Conservation (phyloP, 106 monocot genomes). For the Apostasia ramifera region DNA sequence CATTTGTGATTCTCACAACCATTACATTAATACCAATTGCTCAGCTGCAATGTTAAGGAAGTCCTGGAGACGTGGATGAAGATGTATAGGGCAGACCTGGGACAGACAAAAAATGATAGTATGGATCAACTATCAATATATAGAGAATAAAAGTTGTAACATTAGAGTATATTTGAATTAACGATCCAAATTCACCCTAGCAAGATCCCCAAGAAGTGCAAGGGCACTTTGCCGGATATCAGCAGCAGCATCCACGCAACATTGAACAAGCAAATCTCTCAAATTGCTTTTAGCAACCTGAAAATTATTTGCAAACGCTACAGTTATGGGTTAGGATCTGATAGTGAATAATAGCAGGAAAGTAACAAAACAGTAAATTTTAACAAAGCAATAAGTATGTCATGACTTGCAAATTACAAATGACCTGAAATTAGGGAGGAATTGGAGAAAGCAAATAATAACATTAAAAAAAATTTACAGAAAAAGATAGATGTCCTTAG, state of each 20-base stretch:
- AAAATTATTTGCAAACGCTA: neutral
- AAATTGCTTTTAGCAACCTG: conserved; percentile 89
- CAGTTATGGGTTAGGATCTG: too few species aligned
- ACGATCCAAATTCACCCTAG: conserved; percentile 56
- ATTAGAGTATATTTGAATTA: neutral
- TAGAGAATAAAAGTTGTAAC: conserved; percentile 1
- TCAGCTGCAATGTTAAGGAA: conserved; percentile 82
- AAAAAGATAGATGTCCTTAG: too few species aligned
- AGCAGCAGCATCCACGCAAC: conserved; percentile 83
- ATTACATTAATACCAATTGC: conserved; percentile 57
- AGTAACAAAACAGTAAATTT: too few species aligned
- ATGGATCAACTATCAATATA: neutral
- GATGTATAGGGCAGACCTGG: conserved; percentile 93
- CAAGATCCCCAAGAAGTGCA: conserved; percentile 97
- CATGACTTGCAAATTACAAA: too few species aligned
- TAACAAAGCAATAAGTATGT: too few species aligned
- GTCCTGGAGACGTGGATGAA: conserved; percentile 72
- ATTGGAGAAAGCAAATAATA: too few species aligned
- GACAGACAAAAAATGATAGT: neutral
- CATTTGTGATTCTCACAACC: neutral
- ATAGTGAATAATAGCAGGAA: too few species aligned
- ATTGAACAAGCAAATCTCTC: conserved; percentile 85
- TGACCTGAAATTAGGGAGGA: too few species aligned
- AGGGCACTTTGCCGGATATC: conserved; percentile 97
- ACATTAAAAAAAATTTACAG: too few species aligned